A percentile compares a stretch with the other conserved stretches of the same genome.
Evolutionary conservation across 1,284 basidiomycete genomes (phyloP).

Genomic region (Trichosporon coremiiforme): DNA sequence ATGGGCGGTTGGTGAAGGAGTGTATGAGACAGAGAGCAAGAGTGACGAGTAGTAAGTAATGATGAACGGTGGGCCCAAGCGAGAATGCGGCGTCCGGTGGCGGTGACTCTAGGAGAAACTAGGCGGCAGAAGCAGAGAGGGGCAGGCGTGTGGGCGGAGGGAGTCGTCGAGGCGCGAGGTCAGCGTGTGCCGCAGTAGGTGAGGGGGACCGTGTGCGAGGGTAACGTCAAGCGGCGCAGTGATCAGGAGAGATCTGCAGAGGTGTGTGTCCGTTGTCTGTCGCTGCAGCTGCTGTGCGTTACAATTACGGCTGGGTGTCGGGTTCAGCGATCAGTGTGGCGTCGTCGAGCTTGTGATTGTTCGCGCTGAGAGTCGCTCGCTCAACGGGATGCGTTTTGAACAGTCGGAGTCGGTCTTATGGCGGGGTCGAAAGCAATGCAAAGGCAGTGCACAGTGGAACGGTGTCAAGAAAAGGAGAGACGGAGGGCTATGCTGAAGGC

Average conservation of each 20-base stretch:
- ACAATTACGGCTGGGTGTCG: not conserved
- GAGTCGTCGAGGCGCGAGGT: not conserved
- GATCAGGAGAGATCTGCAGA: slow-evolving; percentile 3
- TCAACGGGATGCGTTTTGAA: not conserved
- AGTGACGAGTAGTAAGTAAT: not conserved
- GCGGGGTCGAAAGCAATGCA: not conserved
- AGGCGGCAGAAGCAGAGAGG: not conserved
- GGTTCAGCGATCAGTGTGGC: not conserved
- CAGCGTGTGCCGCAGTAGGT: not conserved
- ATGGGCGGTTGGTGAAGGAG: not conserved
- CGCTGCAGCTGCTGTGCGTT: slow-evolving; percentile 1
- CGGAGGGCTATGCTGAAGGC: not conserved
- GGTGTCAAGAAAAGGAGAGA: not conserved
- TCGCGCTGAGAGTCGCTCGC: not conserved
- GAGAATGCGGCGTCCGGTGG: slow-evolving; percentile 15
- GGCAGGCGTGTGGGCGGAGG: not conserved
- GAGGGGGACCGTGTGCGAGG: not conserved
- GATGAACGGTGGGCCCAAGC: slow-evolving; percentile 15
- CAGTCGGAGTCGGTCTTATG: not conserved
- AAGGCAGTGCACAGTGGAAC: not conserved
- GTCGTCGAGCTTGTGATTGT: not conserved
- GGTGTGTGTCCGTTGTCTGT: not conserved
- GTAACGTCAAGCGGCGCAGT: slow-evolving; percentile 5
- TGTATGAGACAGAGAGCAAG: slow-evolving; percentile 11
- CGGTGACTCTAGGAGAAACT: not conserved